phyloP scores from a whole-genome alignment of 345 rosid species.

The Raphanus sativus region DNA sequence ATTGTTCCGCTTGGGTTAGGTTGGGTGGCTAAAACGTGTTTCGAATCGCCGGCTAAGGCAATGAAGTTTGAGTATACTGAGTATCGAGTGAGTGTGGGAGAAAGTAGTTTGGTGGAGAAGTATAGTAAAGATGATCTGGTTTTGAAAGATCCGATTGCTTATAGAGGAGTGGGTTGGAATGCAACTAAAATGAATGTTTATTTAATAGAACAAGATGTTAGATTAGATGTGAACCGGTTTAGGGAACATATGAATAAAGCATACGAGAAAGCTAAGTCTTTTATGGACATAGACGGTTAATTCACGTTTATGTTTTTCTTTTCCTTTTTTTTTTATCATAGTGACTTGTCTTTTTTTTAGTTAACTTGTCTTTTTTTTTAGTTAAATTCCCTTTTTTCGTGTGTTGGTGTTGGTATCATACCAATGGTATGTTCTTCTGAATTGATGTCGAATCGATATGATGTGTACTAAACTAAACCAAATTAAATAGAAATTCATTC shows the following conservation, averaged over 20 bases:
- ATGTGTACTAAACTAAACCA: background rate
- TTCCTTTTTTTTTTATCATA: background rate
- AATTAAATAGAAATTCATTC: background rate
- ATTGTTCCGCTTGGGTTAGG: slow-evolving; percentile 53
- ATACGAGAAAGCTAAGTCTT: slow-evolving; percentile 42
- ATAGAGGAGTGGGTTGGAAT: slow-evolving; percentile 45
- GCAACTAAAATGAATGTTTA: slow-evolving; percentile 49
- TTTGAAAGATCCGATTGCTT: slow-evolving; percentile 47
- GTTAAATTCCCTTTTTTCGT: background rate
- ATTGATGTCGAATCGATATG: background rate
- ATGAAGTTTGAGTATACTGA: slow-evolving; percentile 51
- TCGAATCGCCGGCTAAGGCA: slow-evolving; percentile 41
- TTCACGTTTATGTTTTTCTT: background rate
- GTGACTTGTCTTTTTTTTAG: background rate
- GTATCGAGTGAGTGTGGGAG: slow-evolving; percentile 40
- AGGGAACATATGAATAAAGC: slow-evolving; percentile 43
- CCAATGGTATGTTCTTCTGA: background rate
- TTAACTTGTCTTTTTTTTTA: background rate
- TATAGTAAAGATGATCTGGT: slow-evolving; percentile 44
- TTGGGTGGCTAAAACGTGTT: slow-evolving; percentile 49
- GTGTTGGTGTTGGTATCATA: background rate
- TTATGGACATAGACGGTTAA: slow-evolving; percentile 41
- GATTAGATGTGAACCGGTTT: slow-evolving; percentile 46
- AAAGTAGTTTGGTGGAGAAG: slow-evolving; percentile 54
- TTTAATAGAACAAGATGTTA: slow-evolving; percentile 60